Evolutionary conservation across 129 eudicot species (phyloP), one percentile per base, ranked within the genome.

Genomic region (Sambucus nigra): DNA sequence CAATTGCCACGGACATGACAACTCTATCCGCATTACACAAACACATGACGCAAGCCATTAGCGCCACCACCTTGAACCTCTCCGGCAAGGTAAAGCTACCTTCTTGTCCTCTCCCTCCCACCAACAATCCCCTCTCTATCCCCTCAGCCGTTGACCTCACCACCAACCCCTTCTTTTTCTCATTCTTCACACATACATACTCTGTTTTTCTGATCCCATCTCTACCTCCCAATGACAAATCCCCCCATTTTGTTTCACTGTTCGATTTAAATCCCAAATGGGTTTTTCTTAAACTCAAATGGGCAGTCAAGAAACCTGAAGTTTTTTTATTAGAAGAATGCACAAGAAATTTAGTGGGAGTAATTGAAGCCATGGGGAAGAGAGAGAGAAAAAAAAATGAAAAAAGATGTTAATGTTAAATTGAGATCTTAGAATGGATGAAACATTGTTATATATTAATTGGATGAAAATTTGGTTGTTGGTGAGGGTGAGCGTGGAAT

Each of bases 1-100:
- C 98, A 51, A 91, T 62, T 25, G 94, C 95, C 5, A 91, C 98
- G 29, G 98, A 82, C 98, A 91, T 91, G 27, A 91, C 98, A 51
- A 85, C 93, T 47, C 94, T 82, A 72, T 85, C 89, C 5, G 99
- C 99, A 86, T 86, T 91, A 55, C 95, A 91, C 75, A 91, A 68
- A 55, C 94, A 79, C 99, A 91, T 91, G 2, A 80, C 86, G 25
- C 75, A 66, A 15, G 91, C 99, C 94, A 91, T 68, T 32, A 91
- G 71, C 46, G 80, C 86, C 78, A 80, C 94, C 94, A 91, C 99
- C 77, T 86, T 79, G 26, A 76, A 65, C 64, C 96, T 77, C 64
- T 82, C 87, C 60, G 77, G 76, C 77, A 75, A 70, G 42, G 38
- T 60, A 27, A 78, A 69, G 25, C 47, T 55, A 71, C 69, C 74